Evolutionary conservation across 768 basidiomycete genomes (phyloP).

Genomic region (Mycena venus): DNA sequence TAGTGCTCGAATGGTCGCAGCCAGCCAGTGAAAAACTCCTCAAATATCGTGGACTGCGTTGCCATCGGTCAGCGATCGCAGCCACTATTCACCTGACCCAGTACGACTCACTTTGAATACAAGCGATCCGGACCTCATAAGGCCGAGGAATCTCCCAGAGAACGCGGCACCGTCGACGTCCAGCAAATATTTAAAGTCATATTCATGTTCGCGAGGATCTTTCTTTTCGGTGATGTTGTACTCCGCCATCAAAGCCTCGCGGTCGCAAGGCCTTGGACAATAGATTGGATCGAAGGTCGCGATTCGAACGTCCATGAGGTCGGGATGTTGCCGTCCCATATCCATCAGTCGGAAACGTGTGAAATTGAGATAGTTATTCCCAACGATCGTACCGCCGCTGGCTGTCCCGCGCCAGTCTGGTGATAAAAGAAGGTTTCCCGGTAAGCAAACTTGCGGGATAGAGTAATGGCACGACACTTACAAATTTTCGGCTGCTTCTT

Average conservation of each 20-base stretch:
- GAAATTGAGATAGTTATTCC: conserved; percentile 6
- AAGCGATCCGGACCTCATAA: neutral
- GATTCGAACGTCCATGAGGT: conserved; percentile 5
- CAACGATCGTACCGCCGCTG: conserved; percentile 6
- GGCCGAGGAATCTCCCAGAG: neutral
- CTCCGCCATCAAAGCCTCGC: neutral
- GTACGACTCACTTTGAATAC: conserved; percentile 15
- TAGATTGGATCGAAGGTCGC: neutral
- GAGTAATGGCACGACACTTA: neutral
- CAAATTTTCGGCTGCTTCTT: neutral
- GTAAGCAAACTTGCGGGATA: neutral
- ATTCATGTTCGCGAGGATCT: neutral
- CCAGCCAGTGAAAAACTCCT: conserved; percentile 10
- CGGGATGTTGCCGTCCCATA: neutral
- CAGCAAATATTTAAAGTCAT: conserved; percentile 3
- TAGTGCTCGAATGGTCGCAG: conserved; percentile 6
- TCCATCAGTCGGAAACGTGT: neutral
- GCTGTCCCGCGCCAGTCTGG: conserved; percentile 21
- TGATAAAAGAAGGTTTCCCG: neutral
- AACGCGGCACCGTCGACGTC: conserved; percentile 17
- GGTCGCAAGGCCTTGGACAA: neutral
- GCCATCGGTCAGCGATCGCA: too few relatives aligned
- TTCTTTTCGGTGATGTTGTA: conserved; percentile 8
- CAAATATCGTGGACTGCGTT: neutral
- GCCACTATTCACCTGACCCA: neutral